Percentiles rank a stretch among this genome's conserved stretches.
Conservation (phyloP, 2,329 filamentous ascomycete species). For the Hyphodiscus sp. region DNA sequence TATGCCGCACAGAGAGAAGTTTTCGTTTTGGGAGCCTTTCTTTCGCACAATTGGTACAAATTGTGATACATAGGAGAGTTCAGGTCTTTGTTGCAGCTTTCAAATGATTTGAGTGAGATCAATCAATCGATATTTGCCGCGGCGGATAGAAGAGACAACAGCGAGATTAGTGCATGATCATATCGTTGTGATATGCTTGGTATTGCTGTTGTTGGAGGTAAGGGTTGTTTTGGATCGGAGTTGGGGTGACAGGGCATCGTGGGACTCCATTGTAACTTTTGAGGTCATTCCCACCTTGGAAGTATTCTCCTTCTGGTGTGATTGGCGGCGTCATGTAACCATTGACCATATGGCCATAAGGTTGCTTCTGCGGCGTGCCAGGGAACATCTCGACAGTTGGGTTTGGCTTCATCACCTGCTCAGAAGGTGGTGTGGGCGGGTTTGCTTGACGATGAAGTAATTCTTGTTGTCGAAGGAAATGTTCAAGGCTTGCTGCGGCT, state of each 20-base stretch:
- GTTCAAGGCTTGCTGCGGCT: conserved; percentile 57
- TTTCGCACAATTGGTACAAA: conserved; percentile 19
- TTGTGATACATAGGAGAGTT: conserved; percentile 26
- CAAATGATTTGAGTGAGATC: neutral
- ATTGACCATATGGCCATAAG: conserved; percentile 52
- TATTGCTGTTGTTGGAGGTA: conserved; percentile 38
- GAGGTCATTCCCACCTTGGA: conserved; percentile 29
- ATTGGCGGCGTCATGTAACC: conserved; percentile 83
- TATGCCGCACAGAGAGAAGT: conserved; percentile 18
- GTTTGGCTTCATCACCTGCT: conserved; percentile 42
- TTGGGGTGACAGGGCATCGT: conserved; percentile 57
- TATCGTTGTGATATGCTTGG: conserved; percentile 40
- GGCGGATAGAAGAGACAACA: neutral
- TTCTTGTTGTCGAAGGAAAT: conserved; percentile 59
- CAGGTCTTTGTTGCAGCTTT: conserved; percentile 5
- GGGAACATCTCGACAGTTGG: conserved; percentile 50
- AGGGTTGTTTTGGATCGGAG: conserved; percentile 42
- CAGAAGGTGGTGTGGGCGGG: conserved; percentile 55
- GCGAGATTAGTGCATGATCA: conserved; percentile 26
- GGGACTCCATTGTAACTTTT: conserved; percentile 25
- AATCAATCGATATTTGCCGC: neutral
- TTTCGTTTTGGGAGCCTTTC: conserved; percentile 14
- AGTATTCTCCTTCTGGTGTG: conserved; percentile 65
- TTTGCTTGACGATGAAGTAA: conserved; percentile 48
- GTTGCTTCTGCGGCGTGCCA: conserved; percentile 70